Evolutionary conservation across 1,139 yeast genomes (phyloP), one percentile per base, ranked within the genome.

Genomic region (Blastobotrys indianensis): DNA sequence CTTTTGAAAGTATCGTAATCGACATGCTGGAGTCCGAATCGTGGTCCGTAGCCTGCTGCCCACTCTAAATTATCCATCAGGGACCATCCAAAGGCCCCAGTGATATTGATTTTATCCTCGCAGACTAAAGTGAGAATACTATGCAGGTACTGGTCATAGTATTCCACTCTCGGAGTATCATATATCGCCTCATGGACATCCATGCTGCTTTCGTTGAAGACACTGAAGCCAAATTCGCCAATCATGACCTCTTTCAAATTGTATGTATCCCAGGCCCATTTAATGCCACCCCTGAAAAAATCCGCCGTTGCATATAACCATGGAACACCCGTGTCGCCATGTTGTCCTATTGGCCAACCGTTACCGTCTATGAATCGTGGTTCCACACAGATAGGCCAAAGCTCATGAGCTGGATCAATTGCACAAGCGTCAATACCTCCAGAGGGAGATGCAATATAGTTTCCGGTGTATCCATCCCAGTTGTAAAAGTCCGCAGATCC

Each of bases 71-170:
- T 64, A 51, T 68, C 72, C 31, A 61, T 59, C 46, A 60, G 57
- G 5, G 68, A 57, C 72, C 72, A 68, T 1, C 67, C 68, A 40
- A 66, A 54, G 2, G 66, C 63, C 3, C 70, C 69, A 12, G 59
- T 51, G 12, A 68, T 54, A 10, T 64, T 51, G 15, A 67, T 65
- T 4, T 56, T 53, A 45, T 65, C 69, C 30, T 50, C 52, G 39
- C 53, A 46, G 11, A 53, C 50, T 34, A 62, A 47, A 36, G 62
- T 53, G 37, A 68, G 53, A n/a, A 63, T 56, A 10, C 62, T 58
- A 29, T 65, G 57, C 49, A 67, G 48, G 49, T 60, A 67, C 5
- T 61, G 56, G 39, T 64, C 51, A 45, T 57, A 65, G 53, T 67
- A 68, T 11, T 58, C 53, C 3, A 66, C 62, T 45, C 70, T 56